A percentile compares a stretch with the other conserved stretches of the same genome.
These are phyloP conservation scores for Gymnopilus dilepis DNA, from an alignment of 768 basidiomycete genomes.

Conservation along the genomic window DNA sequence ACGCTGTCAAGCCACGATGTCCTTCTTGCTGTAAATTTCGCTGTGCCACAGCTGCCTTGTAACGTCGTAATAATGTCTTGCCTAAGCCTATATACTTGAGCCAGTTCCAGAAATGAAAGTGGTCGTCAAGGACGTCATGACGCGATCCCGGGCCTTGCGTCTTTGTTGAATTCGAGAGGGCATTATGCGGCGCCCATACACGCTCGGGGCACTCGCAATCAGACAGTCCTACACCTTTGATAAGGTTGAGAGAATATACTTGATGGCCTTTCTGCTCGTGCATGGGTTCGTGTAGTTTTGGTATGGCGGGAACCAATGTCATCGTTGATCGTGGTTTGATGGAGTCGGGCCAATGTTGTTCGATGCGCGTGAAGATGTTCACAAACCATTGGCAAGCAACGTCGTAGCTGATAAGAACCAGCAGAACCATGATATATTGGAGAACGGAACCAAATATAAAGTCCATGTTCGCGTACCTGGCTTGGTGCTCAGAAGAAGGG, in stretches of 20 bases:
- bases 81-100: conserved; percentile 27
- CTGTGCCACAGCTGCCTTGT: conserved; percentile 16
- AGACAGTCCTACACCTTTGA: conserved; percentile 27
- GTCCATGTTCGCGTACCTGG: too few relatives aligned
- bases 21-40: too few relatives aligned
- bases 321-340: neutral
- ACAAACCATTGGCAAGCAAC: too few relatives aligned
- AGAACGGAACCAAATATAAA: too few relatives aligned
- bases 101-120: conserved; percentile 36
- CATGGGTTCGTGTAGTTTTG: conserved; percentile 11
- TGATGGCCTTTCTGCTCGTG: neutral
- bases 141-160: too few relatives aligned
- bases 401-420: neutral
- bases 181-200: too few relatives aligned
- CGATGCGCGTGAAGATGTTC: neutral
- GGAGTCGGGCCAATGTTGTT: neutral
- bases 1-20: too few relatives aligned
- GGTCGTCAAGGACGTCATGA: conserved; percentile 38
- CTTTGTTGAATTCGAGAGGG: too few relatives aligned
- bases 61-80: conserved; percentile 15
- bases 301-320: conserved; percentile 2
- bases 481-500: too few relatives aligned
- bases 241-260: conserved; percentile 32
- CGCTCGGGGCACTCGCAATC: conserved; percentile 40
- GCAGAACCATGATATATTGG: too few relatives aligned